Evolutionary conservation across 805 yeast species (phyloP), one percentile per base, ranked within the genome.

Genomic region (Suhomyces sp.): DNA sequence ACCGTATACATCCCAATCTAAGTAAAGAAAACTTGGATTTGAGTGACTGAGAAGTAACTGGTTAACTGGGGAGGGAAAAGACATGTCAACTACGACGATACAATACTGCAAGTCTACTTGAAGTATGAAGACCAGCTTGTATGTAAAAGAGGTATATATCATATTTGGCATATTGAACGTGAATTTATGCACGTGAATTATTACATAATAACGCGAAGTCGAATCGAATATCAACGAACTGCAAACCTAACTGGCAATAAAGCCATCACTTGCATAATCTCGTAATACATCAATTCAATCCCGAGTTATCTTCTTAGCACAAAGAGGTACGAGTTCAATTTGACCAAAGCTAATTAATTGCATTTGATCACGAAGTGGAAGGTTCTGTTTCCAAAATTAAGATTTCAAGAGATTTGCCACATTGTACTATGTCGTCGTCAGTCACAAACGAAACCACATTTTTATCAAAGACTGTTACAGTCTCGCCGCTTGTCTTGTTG

Each of bases 401-500:
- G 17, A 21, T 37, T 15, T 37, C 1, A 37, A 8, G 21, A 19
- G 41, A 37, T 44, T 44, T 44, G 47, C 47, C 47, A 44, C 47
- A 44, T 7, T 22, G 15, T 24, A 44, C 6, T 31, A 44, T 15
- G 19, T 31, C 35, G 48, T 33, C 48, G 12, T 31, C 48, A 20
- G 22, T 22, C 17, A 59, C 72, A 13, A 73, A 62, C 57, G 80
- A 76, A 57, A 57, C 70, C n/a, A 51, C 68, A 29, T 65, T 77
- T 59, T 68, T 73, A 49, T 60, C 58, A 46, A 84, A 82, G 53
- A 78, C 85, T 3, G 97, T 93, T 20, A 80, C 96, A 1, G 97
- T 94, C 41, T 97, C 99, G 2, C 99, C 99, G 19, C 76, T 94
- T 65, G 99, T 94, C 43, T 81, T 94, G 24, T 79, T 94, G 44